Percentiles rank a stretch among this genome's conserved stretches.
Evolutionary conservation across 2,329 filamentous ascomycete genomes (phyloP).

Genomic region (Penicillium janthinellum): DNA sequence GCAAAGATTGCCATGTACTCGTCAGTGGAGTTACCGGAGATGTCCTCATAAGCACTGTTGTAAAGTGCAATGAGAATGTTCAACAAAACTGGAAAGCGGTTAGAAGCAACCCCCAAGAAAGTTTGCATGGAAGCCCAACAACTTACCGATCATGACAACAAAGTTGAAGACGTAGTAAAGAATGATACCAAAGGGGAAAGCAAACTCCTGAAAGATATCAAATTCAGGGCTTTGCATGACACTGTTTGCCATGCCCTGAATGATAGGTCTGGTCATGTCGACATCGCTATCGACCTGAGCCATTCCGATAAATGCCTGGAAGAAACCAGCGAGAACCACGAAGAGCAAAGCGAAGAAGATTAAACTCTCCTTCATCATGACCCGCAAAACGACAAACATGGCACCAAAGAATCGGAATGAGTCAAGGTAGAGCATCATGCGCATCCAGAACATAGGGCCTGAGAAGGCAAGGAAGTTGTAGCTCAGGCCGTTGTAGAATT

Average conservation of each 20-base stretch:
- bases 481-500: conserved; percentile 73
- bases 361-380: conserved; percentile 90
- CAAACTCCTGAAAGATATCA: conserved; percentile 82
- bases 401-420: conserved; percentile 94
- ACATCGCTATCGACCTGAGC: conserved; percentile 77
- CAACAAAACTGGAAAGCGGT: conserved; percentile 64
- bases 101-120: neutral
- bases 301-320: conserved; percentile 92
- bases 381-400: conserved; percentile 95
- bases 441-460: conserved; percentile 96
- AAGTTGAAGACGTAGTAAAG: conserved; percentile 99
- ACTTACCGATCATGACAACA: conserved; percentile 76
- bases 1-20: conserved; percentile 93
- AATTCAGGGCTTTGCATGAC: conserved; percentile 94
- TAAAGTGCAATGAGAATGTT: conserved; percentile 98
- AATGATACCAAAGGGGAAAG: conserved; percentile 87
- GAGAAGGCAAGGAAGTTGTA: conserved; percentile 95
- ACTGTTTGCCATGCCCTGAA: conserved; percentile 73
- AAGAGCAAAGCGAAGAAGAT: conserved; percentile 94
- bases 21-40: conserved; percentile 88
- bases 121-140: conserved; percentile 14
- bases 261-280: conserved; percentile 45
- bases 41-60: conserved; percentile 94
- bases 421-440: conserved; percentile 89
- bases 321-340: conserved; percentile 75